Evolutionary conservation across 768 basidiomycete genomes (phyloP).

Genomic region (Vishniacozyma victoriae): DNA sequence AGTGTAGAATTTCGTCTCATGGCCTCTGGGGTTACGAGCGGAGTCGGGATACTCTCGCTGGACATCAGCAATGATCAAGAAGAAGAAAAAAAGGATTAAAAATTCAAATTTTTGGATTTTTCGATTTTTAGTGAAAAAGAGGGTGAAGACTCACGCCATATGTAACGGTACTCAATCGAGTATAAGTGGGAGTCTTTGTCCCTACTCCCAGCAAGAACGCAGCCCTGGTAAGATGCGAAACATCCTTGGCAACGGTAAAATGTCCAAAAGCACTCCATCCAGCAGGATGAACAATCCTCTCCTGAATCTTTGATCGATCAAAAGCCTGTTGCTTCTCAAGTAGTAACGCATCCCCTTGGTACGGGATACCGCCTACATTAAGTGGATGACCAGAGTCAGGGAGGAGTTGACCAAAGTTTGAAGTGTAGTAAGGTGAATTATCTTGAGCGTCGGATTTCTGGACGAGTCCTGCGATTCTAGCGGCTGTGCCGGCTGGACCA

Average conservation of each 20-base stretch:
- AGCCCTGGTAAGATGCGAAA: slow-evolving; percentile 39
- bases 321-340: slow-evolving; percentile 45
- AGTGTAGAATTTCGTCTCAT: slow-evolving; percentile 26
- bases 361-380: slow-evolving; percentile 42
- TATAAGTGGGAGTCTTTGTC: slow-evolving; percentile 30
- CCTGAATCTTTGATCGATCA: slow-evolving; percentile 36
- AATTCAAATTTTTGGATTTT: not conserved
- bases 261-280: slow-evolving; percentile 37
- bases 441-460: slow-evolving; percentile 29
- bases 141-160: slow-evolving; percentile 22
- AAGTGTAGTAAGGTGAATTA: slow-evolving; percentile 32
- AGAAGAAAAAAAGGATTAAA: not conserved
- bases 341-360: slow-evolving; percentile 36
- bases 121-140: not conserved
- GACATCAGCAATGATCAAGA: not conserved
- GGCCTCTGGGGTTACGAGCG: slow-evolving; percentile 29
- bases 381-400: slow-evolving; percentile 35
- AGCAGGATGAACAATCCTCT: slow-evolving; percentile 44
- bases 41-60: slow-evolving; percentile 28
- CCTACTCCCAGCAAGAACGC: slow-evolving; percentile 32
- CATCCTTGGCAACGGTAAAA: slow-evolving; percentile 40
- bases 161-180: slow-evolving; percentile 40
- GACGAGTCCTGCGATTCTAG: slow-evolving; percentile 37
- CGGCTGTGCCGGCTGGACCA: slow-evolving; percentile 37
- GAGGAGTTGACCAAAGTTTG: slow-evolving; percentile 44